Conservation (phyloP, 2,329 filamentous ascomycete genomes). For the Penicillium sp. region DNA sequence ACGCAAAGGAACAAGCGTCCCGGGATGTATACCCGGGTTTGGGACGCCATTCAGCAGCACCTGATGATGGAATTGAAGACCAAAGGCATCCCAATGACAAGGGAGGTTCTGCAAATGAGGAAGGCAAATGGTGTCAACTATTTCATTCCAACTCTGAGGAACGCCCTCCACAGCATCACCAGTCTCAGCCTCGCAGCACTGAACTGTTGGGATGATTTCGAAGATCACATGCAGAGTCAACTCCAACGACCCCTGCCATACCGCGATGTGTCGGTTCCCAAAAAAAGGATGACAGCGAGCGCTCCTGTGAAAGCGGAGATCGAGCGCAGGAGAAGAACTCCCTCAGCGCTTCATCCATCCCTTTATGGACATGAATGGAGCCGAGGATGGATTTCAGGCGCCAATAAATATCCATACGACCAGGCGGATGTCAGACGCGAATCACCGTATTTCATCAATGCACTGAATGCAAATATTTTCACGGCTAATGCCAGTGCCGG, state of each 20-base stretch:
- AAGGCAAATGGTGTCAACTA: slow-evolving; percentile 21
- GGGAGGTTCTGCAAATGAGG: slow-evolving; percentile 17
- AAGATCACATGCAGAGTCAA: slow-evolving; percentile 13
- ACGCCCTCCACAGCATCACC: slow-evolving; percentile 24
- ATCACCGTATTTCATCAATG: slow-evolving; percentile 12
- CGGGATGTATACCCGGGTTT: slow-evolving; percentile 25
- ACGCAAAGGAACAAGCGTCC: slow-evolving; percentile 12
- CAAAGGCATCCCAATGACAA: neutral
- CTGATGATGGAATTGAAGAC: slow-evolving; percentile 16
- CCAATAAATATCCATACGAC: slow-evolving; percentile 25
- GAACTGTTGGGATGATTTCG: slow-evolving; percentile 27
- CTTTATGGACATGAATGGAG: slow-evolving; percentile 23
- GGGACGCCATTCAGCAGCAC: slow-evolving; percentile 30
- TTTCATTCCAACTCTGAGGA: slow-evolving; percentile 26
- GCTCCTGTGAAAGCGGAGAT: slow-evolving; percentile 1
- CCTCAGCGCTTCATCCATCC: neutral
- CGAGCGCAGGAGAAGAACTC: neutral
- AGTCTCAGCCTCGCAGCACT: slow-evolving; percentile 26
- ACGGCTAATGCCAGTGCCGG: neutral
- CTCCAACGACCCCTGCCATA: slow-evolving; percentile 15
- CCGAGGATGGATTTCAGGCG: slow-evolving; percentile 16
- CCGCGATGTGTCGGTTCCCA: slow-evolving; percentile 20
- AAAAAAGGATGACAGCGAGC: slow-evolving; percentile 11
- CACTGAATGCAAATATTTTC: slow-evolving; percentile 22
- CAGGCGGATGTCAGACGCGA: slow-evolving; percentile 18